Evolutionary conservation across 1,284 basidiomycete genomes (phyloP), one percentile per base, ranked within the genome.

Genomic region (Leccinum colubrinum): DNA sequence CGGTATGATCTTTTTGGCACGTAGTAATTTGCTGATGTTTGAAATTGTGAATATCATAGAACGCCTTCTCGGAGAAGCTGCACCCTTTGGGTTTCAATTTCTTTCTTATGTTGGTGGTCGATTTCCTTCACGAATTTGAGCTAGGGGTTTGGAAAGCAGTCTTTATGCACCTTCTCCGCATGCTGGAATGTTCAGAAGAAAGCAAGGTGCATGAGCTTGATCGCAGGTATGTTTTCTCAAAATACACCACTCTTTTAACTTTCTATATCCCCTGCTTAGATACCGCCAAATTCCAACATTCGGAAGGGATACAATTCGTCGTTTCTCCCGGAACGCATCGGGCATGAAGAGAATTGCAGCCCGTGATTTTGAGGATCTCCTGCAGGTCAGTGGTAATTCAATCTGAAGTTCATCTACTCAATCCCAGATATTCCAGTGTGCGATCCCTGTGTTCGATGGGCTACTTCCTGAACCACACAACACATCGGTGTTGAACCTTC

Each of bases 281-380:
- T 54, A 54, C 3, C 52, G 17, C 30, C 33, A 54, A 54, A 54
- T 54, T 54, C 30, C 52, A 54, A 54, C 30, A 2, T 71, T 66
- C 55, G 30, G 30, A 54, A 54, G 52, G 52, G 52, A 54, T 54
- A 54, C 17, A 35, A 54, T 54, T 54, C 17, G 30, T 4, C 25
- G 52, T 54, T 54, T 54, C 27, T 54, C 52, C 30, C 52, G 17
- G 17, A 54, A 33, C 17, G 52, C 30, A 35, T 54, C 27, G 5
- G 52, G 17, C 5, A 54, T 54, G 52, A 54, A 54, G 52, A 54
- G 30, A 20, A 54, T 54, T 35, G 52, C 52, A 17, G 52, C 52
- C 9, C 58, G 63, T 1, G 68, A 74, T 59, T 74, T 64, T 57
- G 67, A 74, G 53, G 72, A 74, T 54, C 60, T 73, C 52, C 30